Conservation (phyloP, 257 asterid genomes). For the Gynochthodes officinalis region DNA sequence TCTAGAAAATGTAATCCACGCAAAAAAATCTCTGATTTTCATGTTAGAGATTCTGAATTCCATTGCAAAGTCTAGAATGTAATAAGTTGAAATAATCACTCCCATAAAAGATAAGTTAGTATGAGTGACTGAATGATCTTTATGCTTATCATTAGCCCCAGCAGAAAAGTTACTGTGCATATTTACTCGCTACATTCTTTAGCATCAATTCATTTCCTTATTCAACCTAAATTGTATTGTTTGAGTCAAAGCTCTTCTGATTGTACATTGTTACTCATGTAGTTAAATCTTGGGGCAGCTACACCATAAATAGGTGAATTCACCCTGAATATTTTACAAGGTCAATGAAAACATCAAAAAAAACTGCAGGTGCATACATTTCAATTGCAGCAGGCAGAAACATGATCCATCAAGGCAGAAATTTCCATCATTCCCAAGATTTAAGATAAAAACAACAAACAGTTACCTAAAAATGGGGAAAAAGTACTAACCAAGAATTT, state of each 20-base stretch:
- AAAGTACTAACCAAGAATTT: slow-evolving; percentile 91
- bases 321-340: not conserved
- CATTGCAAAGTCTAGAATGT: not conserved
- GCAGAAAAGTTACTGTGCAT: not conserved
- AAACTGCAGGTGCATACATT: not conserved
- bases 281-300: not conserved
- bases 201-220: not conserved
- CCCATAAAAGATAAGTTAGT: not conserved
- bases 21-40: not conserved
- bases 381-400: not conserved
- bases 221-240: not conserved
- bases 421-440: not conserved
- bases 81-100: not conserved
- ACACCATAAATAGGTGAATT: not conserved
- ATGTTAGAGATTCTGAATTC: not conserved
- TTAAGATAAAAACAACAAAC: slow-evolving; percentile 1
- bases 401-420: not conserved
- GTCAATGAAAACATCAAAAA: not conserved
- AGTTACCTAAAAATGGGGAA: slow-evolving; percentile 35
- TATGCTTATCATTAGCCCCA: not conserved
- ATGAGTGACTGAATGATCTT: not conserved
- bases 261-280: not conserved
- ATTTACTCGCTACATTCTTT: not conserved
- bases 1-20: not conserved
- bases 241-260: not conserved